Evolutionary conservation across 768 basidiomycete species (phyloP).

Genomic region (Boletus tomentosulus): DNA sequence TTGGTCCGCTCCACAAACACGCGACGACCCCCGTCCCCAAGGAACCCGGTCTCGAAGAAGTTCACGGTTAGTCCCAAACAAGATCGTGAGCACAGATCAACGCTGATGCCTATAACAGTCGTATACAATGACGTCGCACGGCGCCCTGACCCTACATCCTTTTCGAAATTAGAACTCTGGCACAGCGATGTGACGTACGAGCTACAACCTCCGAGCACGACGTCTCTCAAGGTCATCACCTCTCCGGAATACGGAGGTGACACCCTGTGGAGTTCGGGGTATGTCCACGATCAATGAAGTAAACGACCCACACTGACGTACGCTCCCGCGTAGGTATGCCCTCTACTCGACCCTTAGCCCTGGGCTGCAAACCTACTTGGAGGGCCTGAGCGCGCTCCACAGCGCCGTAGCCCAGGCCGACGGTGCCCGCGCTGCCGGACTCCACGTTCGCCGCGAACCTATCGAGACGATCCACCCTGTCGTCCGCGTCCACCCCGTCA

Average conservation of each 20-base stretch:
- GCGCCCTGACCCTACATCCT: slow-evolving; percentile 59
- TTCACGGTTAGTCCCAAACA: slow-evolving; percentile 49
- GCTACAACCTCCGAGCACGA: slow-evolving; percentile 73
- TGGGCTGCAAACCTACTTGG: slow-evolving; percentile 71
- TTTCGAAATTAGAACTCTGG: slow-evolving; percentile 74
- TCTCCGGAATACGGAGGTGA: slow-evolving; percentile 73
- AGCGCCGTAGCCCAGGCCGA: slow-evolving; percentile 76
- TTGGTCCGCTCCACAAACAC: slow-evolving; percentile 77
- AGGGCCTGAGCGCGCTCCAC: slow-evolving; percentile 69
- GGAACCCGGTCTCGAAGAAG: slow-evolving; percentile 69
- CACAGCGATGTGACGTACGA: slow-evolving; percentile 84
- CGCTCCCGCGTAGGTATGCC: slow-evolving; percentile 49
- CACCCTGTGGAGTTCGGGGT: slow-evolving; percentile 80
- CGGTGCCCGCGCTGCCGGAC: slow-evolving; percentile 63
- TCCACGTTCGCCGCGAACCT: slow-evolving; percentile 64
- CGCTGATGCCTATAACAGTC: slow-evolving; percentile 37
- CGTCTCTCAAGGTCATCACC: slow-evolving; percentile 71
- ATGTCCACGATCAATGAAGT: slow-evolving; percentile 18
- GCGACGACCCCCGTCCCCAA: slow-evolving; percentile 74
- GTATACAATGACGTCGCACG: slow-evolving; percentile 67
- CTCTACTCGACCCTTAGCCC: slow-evolving; percentile 81
- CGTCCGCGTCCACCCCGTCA: slow-evolving; percentile 80
- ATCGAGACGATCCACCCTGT: slow-evolving; percentile 75
- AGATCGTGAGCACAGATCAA: neutral
- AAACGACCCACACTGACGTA: slow-evolving; percentile 4